These are phyloP conservation scores for Penicillium concentricum DNA, from an alignment of 2,329 filamentous ascomycete genomes.

Conservation along the genomic window DNA sequence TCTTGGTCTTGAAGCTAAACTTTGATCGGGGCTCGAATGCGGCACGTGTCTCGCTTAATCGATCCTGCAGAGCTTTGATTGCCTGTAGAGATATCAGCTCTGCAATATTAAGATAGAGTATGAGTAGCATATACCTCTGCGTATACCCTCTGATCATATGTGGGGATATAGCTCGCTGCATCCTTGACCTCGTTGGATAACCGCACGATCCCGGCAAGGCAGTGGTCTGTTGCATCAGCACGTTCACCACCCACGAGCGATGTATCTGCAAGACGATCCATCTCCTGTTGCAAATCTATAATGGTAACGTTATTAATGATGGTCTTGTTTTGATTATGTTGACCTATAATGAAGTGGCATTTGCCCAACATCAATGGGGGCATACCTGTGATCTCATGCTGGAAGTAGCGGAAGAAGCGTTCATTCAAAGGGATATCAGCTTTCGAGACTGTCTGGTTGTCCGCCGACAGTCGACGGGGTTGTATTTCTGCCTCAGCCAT, in stretches of 20 bases:
- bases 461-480: constrained; percentile 32
- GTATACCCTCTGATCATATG: constrained; percentile 87
- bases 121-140: constrained; percentile 58
- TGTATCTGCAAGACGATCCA: constrained; percentile 64
- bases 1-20: constrained; percentile 75
- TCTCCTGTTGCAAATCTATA: constrained; percentile 72
- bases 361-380: background rate
- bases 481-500: constrained; percentile 36
- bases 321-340: background rate
- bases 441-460: constrained; percentile 35
- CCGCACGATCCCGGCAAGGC: constrained; percentile 73
- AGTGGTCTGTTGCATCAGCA: constrained; percentile 75
- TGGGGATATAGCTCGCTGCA: constrained; percentile 75
- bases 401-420: constrained; percentile 81
- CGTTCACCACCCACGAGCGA: constrained; percentile 69
- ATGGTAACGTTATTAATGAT: constrained; percentile 15
- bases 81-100: constrained; percentile 51
- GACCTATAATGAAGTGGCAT: constrained; percentile 13
- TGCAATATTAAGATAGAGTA: background rate
- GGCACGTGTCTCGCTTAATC: constrained; percentile 68
- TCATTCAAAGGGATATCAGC: constrained; percentile 60
- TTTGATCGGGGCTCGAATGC: constrained; percentile 71
- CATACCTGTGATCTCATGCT: constrained; percentile 68
- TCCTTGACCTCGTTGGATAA: constrained; percentile 84
- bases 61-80: constrained; percentile 77